Conservation (phyloP, 768 basidiomycete species). For the Mycena kentingensis region DNA sequence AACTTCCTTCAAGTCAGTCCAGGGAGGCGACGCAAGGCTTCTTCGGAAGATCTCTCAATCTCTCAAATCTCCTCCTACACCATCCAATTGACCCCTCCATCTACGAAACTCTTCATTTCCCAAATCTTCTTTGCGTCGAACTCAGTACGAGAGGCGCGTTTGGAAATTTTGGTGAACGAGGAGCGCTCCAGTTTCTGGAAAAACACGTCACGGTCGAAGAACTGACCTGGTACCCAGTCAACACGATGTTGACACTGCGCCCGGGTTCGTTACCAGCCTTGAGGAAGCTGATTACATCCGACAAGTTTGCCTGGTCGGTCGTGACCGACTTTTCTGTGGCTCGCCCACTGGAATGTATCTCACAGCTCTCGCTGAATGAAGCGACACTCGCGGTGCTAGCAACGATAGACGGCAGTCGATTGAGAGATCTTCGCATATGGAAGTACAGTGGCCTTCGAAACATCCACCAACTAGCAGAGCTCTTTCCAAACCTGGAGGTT, state of each 20-base stretch:
- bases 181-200: constrained; percentile 24
- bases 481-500: constrained; percentile 23
- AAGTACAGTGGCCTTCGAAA: constrained; percentile 25
- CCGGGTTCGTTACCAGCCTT: constrained; percentile 25
- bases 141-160: constrained; percentile 1
- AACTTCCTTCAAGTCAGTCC: no score
- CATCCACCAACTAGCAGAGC: constrained; percentile 17
- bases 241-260: constrained; percentile 11
- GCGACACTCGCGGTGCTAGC: constrained; percentile 22
- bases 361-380: constrained; percentile 23
- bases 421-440: constrained; percentile 28
- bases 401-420: constrained; percentile 20
- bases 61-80: neutral
- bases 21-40: no score
- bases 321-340: constrained; percentile 20
- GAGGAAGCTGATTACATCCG: constrained; percentile 20
- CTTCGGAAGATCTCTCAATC: neutral
- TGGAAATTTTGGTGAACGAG: constrained; percentile 10
- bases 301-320: constrained; percentile 21
- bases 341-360: constrained; percentile 24
- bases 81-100: no score
- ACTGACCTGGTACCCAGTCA: constrained; percentile 28
- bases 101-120: neutral
- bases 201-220: constrained; percentile 29
- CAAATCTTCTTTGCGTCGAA: neutral